Base-by-base conservation (phyloP, 2,329 filamentous ascomycete genomes). In the Pyrenophora tritici-repentis region DNA sequence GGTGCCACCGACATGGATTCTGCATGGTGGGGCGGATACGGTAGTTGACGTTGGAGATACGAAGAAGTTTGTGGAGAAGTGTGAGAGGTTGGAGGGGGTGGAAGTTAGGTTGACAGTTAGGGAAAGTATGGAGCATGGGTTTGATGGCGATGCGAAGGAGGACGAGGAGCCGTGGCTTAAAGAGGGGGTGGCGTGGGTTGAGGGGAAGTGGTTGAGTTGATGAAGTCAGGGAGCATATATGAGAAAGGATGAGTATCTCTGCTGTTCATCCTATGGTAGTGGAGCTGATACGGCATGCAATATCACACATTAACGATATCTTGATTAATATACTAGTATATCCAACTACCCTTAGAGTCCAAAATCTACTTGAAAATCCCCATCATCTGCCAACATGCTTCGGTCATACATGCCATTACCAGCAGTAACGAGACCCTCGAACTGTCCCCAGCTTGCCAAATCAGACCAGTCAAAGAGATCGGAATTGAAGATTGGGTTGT, bases 401-500 rank as follows among this genome's bases (percentile, higher is more conserved):
- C 62, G 61, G 45, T 72, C 70, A 34, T 72, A 63, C 46, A 68
- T 62, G 1, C 68, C 67, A 36, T 68, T 70, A 1, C 70, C 68
- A 6, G 67, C 64, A 9, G 70, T 73, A 0, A 74, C 71, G 34
- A 74, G 53, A 31, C 71, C 72, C 43, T 73, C 71, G 41, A 74
- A 74, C 39, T 73, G 69, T 3, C 70, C 70, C 71, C 71, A 74
- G 33, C 69, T 72, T 4, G 71, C 69, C 38, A 73, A 44, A 48
- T 73, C 69, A 10, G 69, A 66, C 65, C 65, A 24, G 56, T 55
- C 45, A 63, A 29, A 40, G 58, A 68, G 29, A 39, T 64, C 24
- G 53, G 58, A 46, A 62, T 70, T 18, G 62, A 58, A 47, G 2
- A 24, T 44, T n/a, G 12, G 13, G 39, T 35, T 42, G 7, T 34